Percentiles rank a stretch among this genome's conserved stretches.
phyloP scores from a whole-genome alignment of 163 green algal genomes.

The Scenedesmus sp. region DNA sequence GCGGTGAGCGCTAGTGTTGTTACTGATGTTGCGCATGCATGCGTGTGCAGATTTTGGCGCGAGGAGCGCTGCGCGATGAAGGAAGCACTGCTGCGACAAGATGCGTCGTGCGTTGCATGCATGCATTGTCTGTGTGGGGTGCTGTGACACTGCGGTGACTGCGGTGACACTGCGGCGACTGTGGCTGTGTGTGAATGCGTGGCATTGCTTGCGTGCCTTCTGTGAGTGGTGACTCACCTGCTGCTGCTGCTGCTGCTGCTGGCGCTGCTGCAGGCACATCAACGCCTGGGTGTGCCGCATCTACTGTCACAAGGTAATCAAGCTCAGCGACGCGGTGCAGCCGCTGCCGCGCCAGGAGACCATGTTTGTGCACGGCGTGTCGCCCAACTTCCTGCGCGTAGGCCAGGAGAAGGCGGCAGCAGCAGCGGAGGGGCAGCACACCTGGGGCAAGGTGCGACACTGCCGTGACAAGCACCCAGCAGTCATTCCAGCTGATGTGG shows the following conservation, averaged over 20 bases:
- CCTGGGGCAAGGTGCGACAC: constrained; percentile 34
- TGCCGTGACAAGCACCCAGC: too few relatives aligned
- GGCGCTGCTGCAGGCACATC: constrained; percentile 41
- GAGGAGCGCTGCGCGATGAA: too few relatives aligned
- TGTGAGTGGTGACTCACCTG: too few relatives aligned
- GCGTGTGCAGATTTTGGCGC: not conserved
- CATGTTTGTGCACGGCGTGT: constrained; percentile 58
- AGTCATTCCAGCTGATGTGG: too few relatives aligned
- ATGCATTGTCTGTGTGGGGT: too few relatives aligned
- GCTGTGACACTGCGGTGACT: too few relatives aligned
- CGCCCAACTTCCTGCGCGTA: constrained; percentile 37
- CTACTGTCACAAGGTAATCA: constrained; percentile 94
- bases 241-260: constrained; percentile 1
- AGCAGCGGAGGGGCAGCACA: constrained; percentile 23
- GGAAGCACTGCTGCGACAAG: too few relatives aligned
- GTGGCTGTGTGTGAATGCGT: too few relatives aligned
- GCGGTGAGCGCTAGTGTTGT: not conserved
- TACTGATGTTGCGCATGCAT: not conserved
- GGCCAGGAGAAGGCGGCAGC: constrained; percentile 36
- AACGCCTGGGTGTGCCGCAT: constrained; percentile 83
- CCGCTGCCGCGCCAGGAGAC: constrained; percentile 77
- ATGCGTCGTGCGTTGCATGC: too few relatives aligned
- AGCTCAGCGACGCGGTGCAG: constrained; percentile 94
- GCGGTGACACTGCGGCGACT: too few relatives aligned
- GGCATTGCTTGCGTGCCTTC: too few relatives aligned